phyloP scores from a whole-genome alignment of 208 protist genomes.

The Leishmania braziliensis region DNA sequence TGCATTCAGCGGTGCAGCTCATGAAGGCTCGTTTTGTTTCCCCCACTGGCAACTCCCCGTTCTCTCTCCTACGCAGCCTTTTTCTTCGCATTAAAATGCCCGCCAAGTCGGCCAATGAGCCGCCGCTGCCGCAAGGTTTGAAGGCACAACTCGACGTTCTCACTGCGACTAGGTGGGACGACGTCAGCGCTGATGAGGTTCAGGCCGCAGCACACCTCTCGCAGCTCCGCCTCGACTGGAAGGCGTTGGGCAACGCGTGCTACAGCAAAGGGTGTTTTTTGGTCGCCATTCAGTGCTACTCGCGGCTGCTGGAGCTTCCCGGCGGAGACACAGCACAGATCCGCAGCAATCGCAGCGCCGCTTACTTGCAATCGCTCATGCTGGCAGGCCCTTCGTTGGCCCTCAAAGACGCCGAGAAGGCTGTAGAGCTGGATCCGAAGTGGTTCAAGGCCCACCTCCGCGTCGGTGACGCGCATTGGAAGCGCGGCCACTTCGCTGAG shows the following conservation, averaged over 20 bases:
- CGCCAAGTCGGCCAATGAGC: constrained; percentile 39
- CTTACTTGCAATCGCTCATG: constrained; percentile 79
- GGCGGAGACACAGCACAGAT: constrained; percentile 66
- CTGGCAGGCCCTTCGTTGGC: constrained; percentile 70
- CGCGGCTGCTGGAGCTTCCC: constrained; percentile 46
- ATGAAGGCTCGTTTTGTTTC: neutral
- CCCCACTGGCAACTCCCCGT: neutral
- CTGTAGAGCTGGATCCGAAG: constrained; percentile 60
- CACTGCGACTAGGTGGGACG: neutral
- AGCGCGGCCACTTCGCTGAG: constrained; percentile 86
- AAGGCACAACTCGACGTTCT: constrained; percentile 37
- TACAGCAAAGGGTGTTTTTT: constrained; percentile 64
- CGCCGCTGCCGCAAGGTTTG: constrained; percentile 46
- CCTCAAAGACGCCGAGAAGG: constrained; percentile 85
- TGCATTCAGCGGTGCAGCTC: neutral
- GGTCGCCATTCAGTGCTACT: constrained; percentile 87
- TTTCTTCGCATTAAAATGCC: constrained; percentile 21
- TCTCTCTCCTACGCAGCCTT: neutral
- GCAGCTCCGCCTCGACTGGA: constrained; percentile 52
- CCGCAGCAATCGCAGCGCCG: constrained; percentile 90
- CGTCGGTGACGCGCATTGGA: constrained; percentile 85
- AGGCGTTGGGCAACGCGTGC: constrained; percentile 79
- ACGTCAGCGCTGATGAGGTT: constrained; percentile 10
- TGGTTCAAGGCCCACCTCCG: constrained; percentile 90
- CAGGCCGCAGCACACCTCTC: constrained; percentile 14